Evolutionary conservation across 2,329 filamentous ascomycete species (phyloP).

Genomic region (Pseudonectria foliicola): DNA sequence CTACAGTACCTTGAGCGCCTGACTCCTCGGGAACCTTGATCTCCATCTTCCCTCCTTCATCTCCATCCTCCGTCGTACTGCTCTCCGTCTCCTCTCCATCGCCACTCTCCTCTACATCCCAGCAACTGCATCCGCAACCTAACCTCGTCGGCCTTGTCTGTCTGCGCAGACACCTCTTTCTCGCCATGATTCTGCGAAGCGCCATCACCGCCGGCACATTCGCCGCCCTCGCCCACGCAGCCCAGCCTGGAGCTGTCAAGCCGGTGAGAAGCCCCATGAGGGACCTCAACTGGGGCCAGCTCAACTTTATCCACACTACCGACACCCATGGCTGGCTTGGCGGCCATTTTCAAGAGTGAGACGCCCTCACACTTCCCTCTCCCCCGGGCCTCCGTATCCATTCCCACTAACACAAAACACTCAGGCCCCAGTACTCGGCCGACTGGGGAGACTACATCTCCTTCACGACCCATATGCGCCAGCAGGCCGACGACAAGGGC

Average conservation of each 20-base stretch:
- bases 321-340: constrained; percentile 95
- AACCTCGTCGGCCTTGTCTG: no score
- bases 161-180: no score
- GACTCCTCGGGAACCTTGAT: not conserved
- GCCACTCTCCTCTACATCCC: no score
- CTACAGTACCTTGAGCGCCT: no score
- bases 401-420: constrained; percentile 10
- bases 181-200: constrained; percentile 20
- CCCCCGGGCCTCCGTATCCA: no score
- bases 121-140: no score
- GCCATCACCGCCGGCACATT: constrained; percentile 23
- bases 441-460: constrained; percentile 99
- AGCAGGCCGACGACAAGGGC: constrained; percentile 69
- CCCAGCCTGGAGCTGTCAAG: constrained; percentile 73
- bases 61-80: constrained; percentile 1
- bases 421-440: constrained; percentile 78
- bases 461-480: constrained; percentile 75
- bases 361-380: constrained; percentile 20
- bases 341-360: constrained; percentile 90
- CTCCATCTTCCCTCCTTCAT: constrained; percentile 1
- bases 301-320: constrained; percentile 96
- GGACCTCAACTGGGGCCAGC: constrained; percentile 80
- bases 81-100: no score
- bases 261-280: constrained; percentile 77
- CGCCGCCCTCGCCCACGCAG: constrained; percentile 34